These are phyloP conservation scores for Aspergillus sp. DNA, from an alignment of 2,329 filamentous ascomycete genomes.

Conservation along the genomic window DNA sequence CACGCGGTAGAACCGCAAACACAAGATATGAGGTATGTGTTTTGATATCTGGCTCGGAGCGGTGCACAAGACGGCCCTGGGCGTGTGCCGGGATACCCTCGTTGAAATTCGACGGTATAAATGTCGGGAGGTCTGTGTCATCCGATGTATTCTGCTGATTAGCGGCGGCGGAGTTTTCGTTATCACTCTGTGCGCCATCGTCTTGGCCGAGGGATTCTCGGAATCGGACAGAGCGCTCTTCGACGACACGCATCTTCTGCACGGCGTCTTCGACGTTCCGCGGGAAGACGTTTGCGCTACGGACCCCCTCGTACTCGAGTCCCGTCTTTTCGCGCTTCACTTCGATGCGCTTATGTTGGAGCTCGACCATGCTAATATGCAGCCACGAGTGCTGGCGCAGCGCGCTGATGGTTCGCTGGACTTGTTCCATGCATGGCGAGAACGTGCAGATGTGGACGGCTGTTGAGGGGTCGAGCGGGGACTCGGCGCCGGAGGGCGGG, in stretches of 20 bases:
- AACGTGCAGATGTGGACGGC: slow-evolving; percentile 88
- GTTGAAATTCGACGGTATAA: slow-evolving; percentile 15
- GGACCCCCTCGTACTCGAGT: slow-evolving; percentile 67
- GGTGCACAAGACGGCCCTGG: slow-evolving; percentile 77
- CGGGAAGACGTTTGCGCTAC: slow-evolving; percentile 70
- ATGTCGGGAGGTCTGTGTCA: slow-evolving; percentile 27
- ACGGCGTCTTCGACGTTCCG: slow-evolving; percentile 78
- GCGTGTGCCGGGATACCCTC: slow-evolving; percentile 61
- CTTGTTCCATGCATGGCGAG: slow-evolving; percentile 96
- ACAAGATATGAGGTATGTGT: slow-evolving; percentile 97
- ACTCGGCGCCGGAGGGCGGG: slow-evolving; percentile 38
- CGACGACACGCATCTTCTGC: slow-evolving; percentile 71
- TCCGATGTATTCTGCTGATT: slow-evolving; percentile 24
- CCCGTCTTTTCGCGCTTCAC: slow-evolving; percentile 82
- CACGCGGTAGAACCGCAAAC: slow-evolving; percentile 85
- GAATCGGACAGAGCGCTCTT: slow-evolving; percentile 69
- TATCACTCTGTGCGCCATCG: slow-evolving; percentile 21
- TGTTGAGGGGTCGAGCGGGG: slow-evolving; percentile 70
- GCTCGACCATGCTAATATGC: slow-evolving; percentile 91
- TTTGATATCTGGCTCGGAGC: slow-evolving; percentile 86
- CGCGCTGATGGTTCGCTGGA: slow-evolving; percentile 79
- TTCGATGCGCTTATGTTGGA: slow-evolving; percentile 78
- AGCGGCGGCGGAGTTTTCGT: slow-evolving; percentile 13
- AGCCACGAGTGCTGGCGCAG: slow-evolving; percentile 85
- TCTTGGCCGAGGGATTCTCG: slow-evolving; percentile 50